Evolutionary conservation across 129 eudicot genomes (phyloP).

Genomic region (Saussurea involucrata): DNA sequence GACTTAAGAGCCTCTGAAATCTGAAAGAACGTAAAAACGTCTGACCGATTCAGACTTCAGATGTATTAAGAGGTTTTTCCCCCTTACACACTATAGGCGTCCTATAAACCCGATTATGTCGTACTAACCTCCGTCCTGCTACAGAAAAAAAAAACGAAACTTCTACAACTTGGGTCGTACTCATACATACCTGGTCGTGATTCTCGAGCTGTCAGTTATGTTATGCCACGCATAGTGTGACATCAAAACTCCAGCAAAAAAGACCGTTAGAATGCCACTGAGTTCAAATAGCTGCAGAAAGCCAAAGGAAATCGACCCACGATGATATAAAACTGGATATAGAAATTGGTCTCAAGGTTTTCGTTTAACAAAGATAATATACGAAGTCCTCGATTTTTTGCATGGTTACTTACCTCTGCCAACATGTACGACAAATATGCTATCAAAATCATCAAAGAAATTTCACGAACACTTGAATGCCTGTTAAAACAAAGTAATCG

Average conservation of each 20-base stretch:
- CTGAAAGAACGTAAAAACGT: too few species aligned
- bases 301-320: background rate
- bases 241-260: constrained; percentile 89
- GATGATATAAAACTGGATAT: background rate
- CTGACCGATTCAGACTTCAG: too few species aligned
- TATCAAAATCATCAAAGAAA: constrained; percentile 74
- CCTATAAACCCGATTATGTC: background rate
- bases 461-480: constrained; percentile 92
- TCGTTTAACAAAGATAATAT: background rate
- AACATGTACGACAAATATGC: constrained; percentile 92
- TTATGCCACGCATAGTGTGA: constrained; percentile 99
- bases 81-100: background rate
- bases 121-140: background rate
- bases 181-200: constrained; percentile 56
- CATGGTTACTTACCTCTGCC: constrained; percentile 78
- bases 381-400: background rate
- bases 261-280: constrained; percentile 91
- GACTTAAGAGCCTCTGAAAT: too few species aligned
- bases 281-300: constrained; percentile 59
- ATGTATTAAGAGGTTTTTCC: too few species aligned
- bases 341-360: background rate
- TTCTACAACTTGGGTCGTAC: background rate
- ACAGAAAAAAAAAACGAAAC: background rate
- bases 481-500: constrained; percentile 29
- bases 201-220: constrained; percentile 77